A percentile compares a stretch with the other conserved stretches of the same genome.
These are phyloP conservation scores for Epichloe sibirici DNA, from an alignment of 2,329 filamentous ascomycete genomes.

Conservation along the genomic window DNA sequence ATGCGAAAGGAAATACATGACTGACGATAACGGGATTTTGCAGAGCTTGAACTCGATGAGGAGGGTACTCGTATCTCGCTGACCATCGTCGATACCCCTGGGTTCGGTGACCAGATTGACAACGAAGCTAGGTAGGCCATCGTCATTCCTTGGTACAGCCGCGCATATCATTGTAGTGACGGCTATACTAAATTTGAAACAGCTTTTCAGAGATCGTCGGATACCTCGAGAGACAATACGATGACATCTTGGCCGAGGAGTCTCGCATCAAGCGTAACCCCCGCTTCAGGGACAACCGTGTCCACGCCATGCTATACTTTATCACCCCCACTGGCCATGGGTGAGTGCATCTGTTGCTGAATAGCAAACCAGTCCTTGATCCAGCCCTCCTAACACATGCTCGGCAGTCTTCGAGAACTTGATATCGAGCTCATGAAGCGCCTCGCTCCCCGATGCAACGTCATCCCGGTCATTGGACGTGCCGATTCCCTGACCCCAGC, in stretches of 20 bases:
- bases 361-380: not conserved
- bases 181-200: not conserved
- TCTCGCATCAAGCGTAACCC: constrained; percentile 99
- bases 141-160: not conserved
- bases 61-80: constrained; percentile 96
- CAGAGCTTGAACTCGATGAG: constrained; percentile 91
- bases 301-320: constrained; percentile 97
- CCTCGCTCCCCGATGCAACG: constrained; percentile 93
- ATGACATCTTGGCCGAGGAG: constrained; percentile 97
- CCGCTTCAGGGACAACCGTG: constrained; percentile 96
- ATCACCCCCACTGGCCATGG: constrained; percentile 96
- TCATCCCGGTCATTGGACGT: constrained; percentile 97
- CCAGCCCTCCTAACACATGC: not conserved
- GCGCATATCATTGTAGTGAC: not conserved
- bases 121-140: constrained; percentile 79
- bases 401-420: constrained; percentile 76
- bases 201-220: constrained; percentile 97
- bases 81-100: constrained; percentile 96
- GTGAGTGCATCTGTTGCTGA: constrained; percentile 33
- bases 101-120: constrained; percentile 97
- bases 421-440: constrained; percentile 99
- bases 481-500: constrained; percentile 93
- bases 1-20: not conserved
- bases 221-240: constrained; percentile 97
- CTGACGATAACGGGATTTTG: constrained; percentile 1